A percentile compares a stretch with the other conserved stretches of the same genome.
phyloP scores from a whole-genome alignment of 2,329 filamentous ascomycete genomes.

The Graphilbum sp. region DNA sequence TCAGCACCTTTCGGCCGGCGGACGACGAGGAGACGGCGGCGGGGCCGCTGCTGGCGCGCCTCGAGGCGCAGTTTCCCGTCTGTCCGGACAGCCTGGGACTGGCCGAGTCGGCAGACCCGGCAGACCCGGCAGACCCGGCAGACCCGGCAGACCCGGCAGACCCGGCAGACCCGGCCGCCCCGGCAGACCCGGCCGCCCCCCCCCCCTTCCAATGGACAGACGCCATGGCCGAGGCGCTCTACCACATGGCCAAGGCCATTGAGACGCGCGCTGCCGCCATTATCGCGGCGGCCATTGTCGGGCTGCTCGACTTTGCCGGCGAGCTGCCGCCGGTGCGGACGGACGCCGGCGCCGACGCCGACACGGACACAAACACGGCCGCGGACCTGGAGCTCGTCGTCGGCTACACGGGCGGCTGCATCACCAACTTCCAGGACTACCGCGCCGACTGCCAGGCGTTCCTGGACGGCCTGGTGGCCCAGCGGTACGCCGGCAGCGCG shows the following conservation, averaged over 20 bases:
- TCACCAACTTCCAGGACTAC: constrained; percentile 64
- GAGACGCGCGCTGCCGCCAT: constrained; percentile 58
- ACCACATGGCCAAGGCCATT: constrained; percentile 52
- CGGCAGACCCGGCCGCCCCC: too few species aligned
- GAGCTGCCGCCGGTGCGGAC: constrained; percentile 34
- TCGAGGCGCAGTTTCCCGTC: constrained; percentile 37
- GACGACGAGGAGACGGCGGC: too few species aligned
- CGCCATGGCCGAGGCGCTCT: constrained; percentile 40
- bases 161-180: constrained; percentile 4
- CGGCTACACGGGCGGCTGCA: constrained; percentile 67
- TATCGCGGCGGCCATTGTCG: constrained; percentile 56
- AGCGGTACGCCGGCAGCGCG: constrained; percentile 19
- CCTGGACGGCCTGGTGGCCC: constrained; percentile 36
- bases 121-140: too few species aligned
- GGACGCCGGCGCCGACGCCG: constrained; percentile 9
- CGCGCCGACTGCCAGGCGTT: constrained; percentile 52
- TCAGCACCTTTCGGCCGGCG: constrained; percentile 52
- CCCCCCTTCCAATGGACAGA: constrained; percentile 44
- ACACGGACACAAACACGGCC: constrained; percentile 4
- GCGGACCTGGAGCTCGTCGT: constrained; percentile 52
- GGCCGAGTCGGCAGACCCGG: too few species aligned
- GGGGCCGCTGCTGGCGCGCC: constrained; percentile 25
- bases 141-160: too few species aligned
- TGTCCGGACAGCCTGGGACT: too few species aligned
- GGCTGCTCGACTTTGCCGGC: constrained; percentile 49